Percentiles rank a stretch among this genome's conserved stretches.
These are phyloP conservation scores for Penicillium concentricum DNA, from an alignment of 2,329 filamentous ascomycete genomes.

Conservation along the genomic window DNA sequence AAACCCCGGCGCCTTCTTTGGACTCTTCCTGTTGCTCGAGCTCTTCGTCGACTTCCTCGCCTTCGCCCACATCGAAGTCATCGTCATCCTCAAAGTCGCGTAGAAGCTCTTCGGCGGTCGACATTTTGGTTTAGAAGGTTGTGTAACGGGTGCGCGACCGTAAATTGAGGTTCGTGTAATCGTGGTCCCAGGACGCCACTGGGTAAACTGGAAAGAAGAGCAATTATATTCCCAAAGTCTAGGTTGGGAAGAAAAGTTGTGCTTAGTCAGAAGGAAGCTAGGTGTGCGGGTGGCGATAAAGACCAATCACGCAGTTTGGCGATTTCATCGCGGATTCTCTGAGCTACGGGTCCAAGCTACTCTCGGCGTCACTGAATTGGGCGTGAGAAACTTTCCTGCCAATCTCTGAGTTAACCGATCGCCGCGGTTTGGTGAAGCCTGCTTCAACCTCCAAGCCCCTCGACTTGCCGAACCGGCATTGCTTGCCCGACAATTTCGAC, in stretches of 20 bases:
- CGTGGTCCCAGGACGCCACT: neutral
- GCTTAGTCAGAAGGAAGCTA: constrained; percentile 22
- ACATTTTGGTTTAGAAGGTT: constrained; percentile 57
- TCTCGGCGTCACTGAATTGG: constrained; percentile 2
- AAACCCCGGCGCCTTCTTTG: constrained; percentile 64
- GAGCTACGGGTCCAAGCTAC: constrained; percentile 1
- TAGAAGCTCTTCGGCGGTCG: constrained; percentile 88
- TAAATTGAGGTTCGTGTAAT: neutral
- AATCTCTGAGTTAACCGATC: neutral
- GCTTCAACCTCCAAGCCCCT: neutral
- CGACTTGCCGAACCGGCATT: neutral
- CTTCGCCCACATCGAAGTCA: constrained; percentile 68
- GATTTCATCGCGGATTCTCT: constrained; percentile 16
- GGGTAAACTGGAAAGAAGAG: neutral
- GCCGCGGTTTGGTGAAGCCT: neutral
- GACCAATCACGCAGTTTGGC: constrained; percentile 18
- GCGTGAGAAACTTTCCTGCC: neutral
- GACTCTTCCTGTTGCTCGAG: constrained; percentile 57
- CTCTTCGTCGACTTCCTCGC: constrained; percentile 59
- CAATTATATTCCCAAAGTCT: constrained; percentile 4
- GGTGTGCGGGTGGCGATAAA: constrained; percentile 22
- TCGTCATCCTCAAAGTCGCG: constrained; percentile 82
- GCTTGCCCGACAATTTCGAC: neutral
- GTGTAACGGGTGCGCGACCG: neutral
- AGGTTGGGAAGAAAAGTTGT: constrained; percentile 5